Evolutionary conservation across 2,329 filamentous ascomycete species (phyloP).

Genomic region (Fusarium sp.): DNA sequence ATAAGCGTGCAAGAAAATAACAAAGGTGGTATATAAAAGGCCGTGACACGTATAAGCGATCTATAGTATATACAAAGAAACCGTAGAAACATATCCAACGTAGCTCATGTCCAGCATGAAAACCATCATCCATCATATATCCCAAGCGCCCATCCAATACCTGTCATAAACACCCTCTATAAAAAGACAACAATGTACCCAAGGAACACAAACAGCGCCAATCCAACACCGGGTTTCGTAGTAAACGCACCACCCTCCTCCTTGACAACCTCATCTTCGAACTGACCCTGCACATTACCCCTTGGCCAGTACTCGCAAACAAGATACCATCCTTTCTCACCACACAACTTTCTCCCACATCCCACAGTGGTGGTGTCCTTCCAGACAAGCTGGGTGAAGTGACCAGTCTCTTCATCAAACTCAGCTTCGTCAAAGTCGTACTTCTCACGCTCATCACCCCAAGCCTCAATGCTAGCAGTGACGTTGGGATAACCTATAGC

Average conservation of each 20-base stretch:
- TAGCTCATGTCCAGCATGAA: slow-evolving; percentile 31
- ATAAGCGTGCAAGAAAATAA: neutral
- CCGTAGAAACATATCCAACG: neutral
- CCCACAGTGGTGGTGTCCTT: slow-evolving; percentile 69
- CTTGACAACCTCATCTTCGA: slow-evolving; percentile 52
- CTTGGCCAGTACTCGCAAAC: slow-evolving; percentile 77
- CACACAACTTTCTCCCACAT: slow-evolving; percentile 60
- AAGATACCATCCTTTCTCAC: slow-evolving; percentile 68
- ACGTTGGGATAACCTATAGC: slow-evolving; percentile 73
- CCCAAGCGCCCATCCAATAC: neutral
- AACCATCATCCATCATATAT: slow-evolving; percentile 2
- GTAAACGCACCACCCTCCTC: slow-evolving; percentile 29
- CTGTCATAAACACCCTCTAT: neutral
- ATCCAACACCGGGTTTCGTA: slow-evolving; percentile 25
- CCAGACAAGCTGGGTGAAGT: slow-evolving; percentile 82
- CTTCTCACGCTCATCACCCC: slow-evolving; percentile 64
- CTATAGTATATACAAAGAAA: slow-evolving; percentile 14
- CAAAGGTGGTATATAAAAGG: slow-evolving; percentile 1
- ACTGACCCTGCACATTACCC: slow-evolving; percentile 70
- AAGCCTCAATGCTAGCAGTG: slow-evolving; percentile 69
- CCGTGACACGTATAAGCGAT: neutral
- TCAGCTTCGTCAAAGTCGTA: slow-evolving; percentile 70
- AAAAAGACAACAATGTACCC: slow-evolving; percentile 28
- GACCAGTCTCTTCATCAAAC: slow-evolving; percentile 71
- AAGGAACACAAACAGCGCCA: slow-evolving; percentile 30